Conservation (phyloP, 2,329 filamentous ascomycete genomes). For the Fusarium sp. region DNA sequence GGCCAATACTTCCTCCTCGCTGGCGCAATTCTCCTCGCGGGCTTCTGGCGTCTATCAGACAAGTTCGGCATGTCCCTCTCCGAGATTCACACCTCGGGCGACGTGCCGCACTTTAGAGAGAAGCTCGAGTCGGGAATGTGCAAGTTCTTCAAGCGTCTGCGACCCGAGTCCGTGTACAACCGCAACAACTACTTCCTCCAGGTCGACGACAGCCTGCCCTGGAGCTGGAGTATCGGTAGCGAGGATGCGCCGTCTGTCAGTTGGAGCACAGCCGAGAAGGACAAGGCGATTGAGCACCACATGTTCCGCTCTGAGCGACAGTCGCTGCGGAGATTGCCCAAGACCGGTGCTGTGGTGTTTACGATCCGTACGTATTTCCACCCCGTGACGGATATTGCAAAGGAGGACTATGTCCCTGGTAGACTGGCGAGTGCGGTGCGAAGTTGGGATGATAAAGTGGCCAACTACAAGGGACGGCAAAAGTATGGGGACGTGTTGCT, state of each 20-base stretch:
- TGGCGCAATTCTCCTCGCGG: constrained; percentile 78
- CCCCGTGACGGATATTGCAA: constrained; percentile 72
- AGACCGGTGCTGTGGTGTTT: constrained; percentile 71
- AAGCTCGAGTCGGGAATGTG: constrained; percentile 82
- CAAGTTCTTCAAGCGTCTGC: constrained; percentile 80
- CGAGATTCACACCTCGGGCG: constrained; percentile 81
- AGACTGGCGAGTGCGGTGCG: constrained; percentile 80
- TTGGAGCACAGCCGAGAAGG: constrained; percentile 81
- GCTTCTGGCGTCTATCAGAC: constrained; percentile 85
- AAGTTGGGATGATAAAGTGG: constrained; percentile 84
- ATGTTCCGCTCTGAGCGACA: constrained; percentile 83
- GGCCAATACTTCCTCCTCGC: constrained; percentile 85
- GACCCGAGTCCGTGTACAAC: constrained; percentile 70
- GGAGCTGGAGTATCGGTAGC: constrained; percentile 78
- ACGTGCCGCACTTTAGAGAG: constrained; percentile 77
- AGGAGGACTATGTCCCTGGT: constrained; percentile 82
- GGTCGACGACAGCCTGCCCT: constrained; percentile 80
- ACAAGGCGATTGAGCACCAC: constrained; percentile 77
- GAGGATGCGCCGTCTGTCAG: constrained; percentile 74
- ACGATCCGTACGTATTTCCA: constrained; percentile 85
- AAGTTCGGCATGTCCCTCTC: constrained; percentile 83
- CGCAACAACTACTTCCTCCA: constrained; percentile 91
- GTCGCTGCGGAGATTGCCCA: constrained; percentile 71
- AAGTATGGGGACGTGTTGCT: constrained; percentile 78
- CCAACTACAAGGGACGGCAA: constrained; percentile 80